These are phyloP conservation scores for Lolium rigidum DNA, from an alignment of 176 grass and related monocot species.

Conservation along the genomic window DNA sequence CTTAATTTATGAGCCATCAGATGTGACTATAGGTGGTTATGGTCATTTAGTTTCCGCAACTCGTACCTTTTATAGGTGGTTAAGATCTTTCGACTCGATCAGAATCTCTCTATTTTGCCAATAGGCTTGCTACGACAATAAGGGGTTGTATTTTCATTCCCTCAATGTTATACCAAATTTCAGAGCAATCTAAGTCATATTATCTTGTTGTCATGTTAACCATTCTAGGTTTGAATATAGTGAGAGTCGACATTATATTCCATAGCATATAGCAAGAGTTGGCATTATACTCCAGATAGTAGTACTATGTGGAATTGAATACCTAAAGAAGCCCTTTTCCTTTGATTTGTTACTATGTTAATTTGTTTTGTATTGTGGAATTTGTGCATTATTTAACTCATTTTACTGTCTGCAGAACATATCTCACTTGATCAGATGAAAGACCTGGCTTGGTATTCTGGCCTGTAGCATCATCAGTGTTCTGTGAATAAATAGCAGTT, in stretches of 20 bases:
- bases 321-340: background rate
- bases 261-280: background rate
- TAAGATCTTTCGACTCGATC: background rate
- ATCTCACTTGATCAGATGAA: conserved; percentile 29
- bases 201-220: background rate
- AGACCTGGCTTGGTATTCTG: conserved; percentile 9
- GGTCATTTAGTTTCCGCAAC: background rate
- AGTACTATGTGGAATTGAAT: background rate
- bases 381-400: conserved; percentile 17
- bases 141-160: background rate
- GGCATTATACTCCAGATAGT: background rate
- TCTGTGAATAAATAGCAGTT: conserved; percentile 30
- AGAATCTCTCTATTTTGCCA: conserved; percentile 14
- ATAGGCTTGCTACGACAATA: background rate
- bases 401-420: conserved; percentile 42
- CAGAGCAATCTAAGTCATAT: background rate
- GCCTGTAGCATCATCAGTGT: background rate
- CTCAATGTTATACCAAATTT: background rate
- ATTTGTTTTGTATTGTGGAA: conserved; percentile 12
- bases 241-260: conserved; percentile 9
- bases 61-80: background rate
- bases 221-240: background rate
- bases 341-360: background rate
- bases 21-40: background rate
- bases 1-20: background rate